A percentile compares a stretch with the other conserved stretches of the same genome.
Evolutionary conservation across 1,284 basidiomycete genomes (phyloP).

Genomic region (Heterobasidion parviporum): DNA sequence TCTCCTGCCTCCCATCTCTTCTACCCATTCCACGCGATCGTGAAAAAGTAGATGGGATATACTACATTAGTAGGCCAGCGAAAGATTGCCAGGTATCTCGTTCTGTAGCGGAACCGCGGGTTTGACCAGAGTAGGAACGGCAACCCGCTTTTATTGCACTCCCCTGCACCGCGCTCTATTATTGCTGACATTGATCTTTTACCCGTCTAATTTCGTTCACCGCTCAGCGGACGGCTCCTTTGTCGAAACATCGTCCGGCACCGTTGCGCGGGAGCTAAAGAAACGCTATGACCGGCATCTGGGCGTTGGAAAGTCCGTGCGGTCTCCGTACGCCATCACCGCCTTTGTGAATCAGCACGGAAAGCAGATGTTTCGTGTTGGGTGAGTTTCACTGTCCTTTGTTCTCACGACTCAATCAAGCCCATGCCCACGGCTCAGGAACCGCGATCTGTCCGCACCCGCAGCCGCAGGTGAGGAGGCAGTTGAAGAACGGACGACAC

Average conservation of each 20-base stretch:
- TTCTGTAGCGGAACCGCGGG: background rate
- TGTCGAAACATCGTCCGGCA: constrained; percentile 68
- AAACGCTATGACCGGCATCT: constrained; percentile 57
- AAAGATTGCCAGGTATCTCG: background rate
- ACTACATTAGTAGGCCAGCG: no score
- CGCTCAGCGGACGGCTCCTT: constrained; percentile 59
- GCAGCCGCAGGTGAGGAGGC: constrained; percentile 22
- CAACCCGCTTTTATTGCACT: background rate
- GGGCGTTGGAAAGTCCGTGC: constrained; percentile 56
- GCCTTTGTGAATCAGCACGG: constrained; percentile 73
- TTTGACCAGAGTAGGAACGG: no score
- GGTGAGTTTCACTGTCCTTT: constrained; percentile 35
- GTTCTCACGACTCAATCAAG: constrained; percentile 1
- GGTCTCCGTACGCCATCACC: constrained; percentile 72
- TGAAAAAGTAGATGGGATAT: no score
- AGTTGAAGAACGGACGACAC: constrained; percentile 12
- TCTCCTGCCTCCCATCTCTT: no score
- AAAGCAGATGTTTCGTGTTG: constrained; percentile 63
- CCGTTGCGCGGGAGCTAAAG: constrained; percentile 67
- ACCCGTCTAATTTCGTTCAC: background rate
- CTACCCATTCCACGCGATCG: no score
- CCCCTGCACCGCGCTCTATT: background rate
- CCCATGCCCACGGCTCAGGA: constrained; percentile 25
- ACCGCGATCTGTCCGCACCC: constrained; percentile 48
- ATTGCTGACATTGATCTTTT: constrained; percentile 4